Conservation (phyloP, 192 early-diverging fungal species). For the Spizellomyces punctatus region DNA sequence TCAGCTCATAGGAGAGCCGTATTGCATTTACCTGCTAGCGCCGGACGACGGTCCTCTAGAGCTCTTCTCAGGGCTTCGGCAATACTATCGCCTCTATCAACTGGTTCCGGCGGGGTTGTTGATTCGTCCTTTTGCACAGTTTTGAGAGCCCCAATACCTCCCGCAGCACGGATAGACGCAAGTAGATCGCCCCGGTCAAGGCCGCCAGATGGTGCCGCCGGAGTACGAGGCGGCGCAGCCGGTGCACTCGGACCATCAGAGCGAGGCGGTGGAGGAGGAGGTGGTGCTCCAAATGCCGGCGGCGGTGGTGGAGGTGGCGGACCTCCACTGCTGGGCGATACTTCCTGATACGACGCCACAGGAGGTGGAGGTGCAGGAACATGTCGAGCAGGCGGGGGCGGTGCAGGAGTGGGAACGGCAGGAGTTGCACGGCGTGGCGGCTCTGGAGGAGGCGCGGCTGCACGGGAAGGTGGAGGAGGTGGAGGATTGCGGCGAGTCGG, state of each 20-base stretch:
- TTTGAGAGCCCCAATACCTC: conserved; percentile 36
- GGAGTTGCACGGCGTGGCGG: conserved; percentile 3
- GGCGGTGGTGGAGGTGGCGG: conserved; percentile 33
- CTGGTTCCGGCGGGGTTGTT: conserved; percentile 20
- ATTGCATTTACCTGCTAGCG: conserved; percentile 19
- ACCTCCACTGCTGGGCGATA: not conserved
- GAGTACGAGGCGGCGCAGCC: conserved; percentile 20
- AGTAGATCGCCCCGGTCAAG: conserved; percentile 28
- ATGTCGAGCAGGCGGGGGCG: conserved; percentile 20
- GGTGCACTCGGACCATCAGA: conserved; percentile 11
- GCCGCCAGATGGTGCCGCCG: conserved; percentile 24
- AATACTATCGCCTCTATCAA: conserved; percentile 25
- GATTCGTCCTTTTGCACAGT: conserved; percentile 1
- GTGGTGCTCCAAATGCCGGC: conserved; percentile 17
- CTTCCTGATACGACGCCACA: not conserved
- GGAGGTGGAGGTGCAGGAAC: conserved; percentile 7
- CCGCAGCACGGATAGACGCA: conserved; percentile 36
- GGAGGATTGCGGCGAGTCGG: conserved; percentile 20
- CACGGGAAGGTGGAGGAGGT: conserved; percentile 35
- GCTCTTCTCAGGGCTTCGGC: conserved; percentile 40
- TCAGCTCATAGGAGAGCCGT: not conserved
- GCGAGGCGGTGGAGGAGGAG: conserved; percentile 35
- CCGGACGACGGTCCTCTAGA: conserved; percentile 20
- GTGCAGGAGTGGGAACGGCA: not conserved
- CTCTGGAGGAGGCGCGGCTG: conserved; percentile 28